Evolutionary conservation across 2,329 filamentous ascomycete genomes (phyloP), one percentile per base, ranked within the genome.

Genomic region (Pyrenophora tritici-repentis): DNA sequence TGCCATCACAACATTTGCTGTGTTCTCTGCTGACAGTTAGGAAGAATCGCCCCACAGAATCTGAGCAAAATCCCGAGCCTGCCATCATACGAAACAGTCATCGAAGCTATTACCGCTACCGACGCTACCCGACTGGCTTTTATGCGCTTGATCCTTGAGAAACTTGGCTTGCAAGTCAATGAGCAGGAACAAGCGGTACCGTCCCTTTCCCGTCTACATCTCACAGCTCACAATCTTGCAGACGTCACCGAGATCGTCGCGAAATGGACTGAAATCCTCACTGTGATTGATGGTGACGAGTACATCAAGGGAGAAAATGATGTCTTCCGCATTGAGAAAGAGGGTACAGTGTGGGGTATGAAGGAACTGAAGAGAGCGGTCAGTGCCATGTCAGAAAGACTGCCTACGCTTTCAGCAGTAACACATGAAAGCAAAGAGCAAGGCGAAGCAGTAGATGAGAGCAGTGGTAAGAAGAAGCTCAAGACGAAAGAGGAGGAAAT

Each of bases 291-390:
- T 33, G 83, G 82, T 1, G 81, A 87, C 50, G 85, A 91, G 59
- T 86, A 86, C 65, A 86, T 97, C 67, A 86, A 85, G 62, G 91
- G 85, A 49, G 90, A 92, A 57, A 87, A 88, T 55, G 93, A 97
- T 65, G 88, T 84, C 0, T 97, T 97, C 68, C 84, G 86, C 47
- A 77, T 97, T 29, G 84, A 92, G 62, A 88, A 85, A 38, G 81
- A 84, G 4, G 79, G 81, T 9, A 85, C 84, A 22, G 48, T 51
- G 1, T 73, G 67, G 68, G 56, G 56, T 12, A 55, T 73, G 0
- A 55, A 62, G 18, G 66, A 62, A 10, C 35, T 73, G 22, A 70
- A 76, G 16, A 69, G 68, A 29, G 63, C 66, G 13, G 73, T 77
- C 3, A 61, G 63, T 31, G 62, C 56, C 3, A 62, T 71, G 12